phyloP scores from a whole-genome alignment of 139 green algal genomes.

The Edaphochlamys debaryana region DNA sequence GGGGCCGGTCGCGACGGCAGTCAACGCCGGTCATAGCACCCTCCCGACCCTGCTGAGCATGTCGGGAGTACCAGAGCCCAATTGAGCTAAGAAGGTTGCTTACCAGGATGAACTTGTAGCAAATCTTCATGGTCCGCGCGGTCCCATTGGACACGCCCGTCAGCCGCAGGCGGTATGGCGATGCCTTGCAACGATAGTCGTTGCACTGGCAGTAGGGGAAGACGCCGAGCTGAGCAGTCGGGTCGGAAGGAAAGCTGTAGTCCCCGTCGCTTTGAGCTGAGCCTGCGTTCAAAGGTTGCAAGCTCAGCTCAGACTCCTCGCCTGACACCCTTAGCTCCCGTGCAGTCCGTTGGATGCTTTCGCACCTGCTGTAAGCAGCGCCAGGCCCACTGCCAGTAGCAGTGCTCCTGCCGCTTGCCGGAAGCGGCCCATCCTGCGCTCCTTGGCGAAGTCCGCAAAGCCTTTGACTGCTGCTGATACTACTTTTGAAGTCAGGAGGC shows the following conservation, averaged over 20 bases:
- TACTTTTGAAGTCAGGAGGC: no score
- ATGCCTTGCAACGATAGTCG: conserved; percentile 25
- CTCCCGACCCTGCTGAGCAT: no score
- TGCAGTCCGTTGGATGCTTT: no score
- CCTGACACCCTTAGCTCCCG: not conserved
- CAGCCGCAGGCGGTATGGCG: conserved; percentile 19
- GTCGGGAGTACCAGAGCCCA: no score
- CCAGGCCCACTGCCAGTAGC: not conserved
- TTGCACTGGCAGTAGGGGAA: conserved; percentile 38
- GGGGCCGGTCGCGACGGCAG: no score
- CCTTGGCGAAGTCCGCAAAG: no score
- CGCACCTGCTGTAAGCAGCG: not conserved
- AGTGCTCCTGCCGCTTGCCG: not conserved
- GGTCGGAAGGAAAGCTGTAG: not conserved
- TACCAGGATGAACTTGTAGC: conserved; percentile 25
- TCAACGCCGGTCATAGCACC: no score
- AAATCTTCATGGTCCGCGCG: conserved; percentile 3
- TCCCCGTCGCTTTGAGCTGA: not conserved
- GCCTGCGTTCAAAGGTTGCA: not conserved
- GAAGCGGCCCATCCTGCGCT: conserved; percentile 3
- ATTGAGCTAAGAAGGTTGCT: no score
- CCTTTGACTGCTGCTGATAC: no score
- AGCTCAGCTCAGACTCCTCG: not conserved
- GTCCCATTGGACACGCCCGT: no score
- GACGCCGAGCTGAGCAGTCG: not conserved